phyloP scores from a whole-genome alignment of 2,329 filamentous ascomycete genomes.

The Fusarium nisikadoi region DNA sequence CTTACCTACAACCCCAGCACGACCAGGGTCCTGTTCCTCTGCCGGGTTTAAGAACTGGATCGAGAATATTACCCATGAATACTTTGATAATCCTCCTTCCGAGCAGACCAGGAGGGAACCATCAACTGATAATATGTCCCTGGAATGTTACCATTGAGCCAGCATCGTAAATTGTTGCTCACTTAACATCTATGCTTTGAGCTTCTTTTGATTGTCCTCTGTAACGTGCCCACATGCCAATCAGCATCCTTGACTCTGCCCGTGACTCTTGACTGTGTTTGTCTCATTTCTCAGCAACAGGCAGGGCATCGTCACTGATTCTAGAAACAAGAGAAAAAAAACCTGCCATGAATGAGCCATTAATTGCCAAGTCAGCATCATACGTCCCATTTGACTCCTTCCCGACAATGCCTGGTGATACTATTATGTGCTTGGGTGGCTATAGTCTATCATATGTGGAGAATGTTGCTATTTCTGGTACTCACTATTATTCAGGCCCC shows the following conservation, averaged over 20 bases:
- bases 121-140: neutral
- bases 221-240: constrained; percentile 2
- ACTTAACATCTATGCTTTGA: neutral
- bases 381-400: constrained; percentile 4
- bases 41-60: constrained; percentile 16
- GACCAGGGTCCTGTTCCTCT: neutral
- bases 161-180: neutral
- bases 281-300: constrained; percentile 1
- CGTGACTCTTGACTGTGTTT: neutral
- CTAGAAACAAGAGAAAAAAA: constrained; percentile 1
- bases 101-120: neutral
- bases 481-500: neutral
- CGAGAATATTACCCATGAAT: constrained; percentile 19
- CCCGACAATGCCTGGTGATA: neutral
- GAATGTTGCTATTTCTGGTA: constrained; percentile 28
- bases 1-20: neutral
- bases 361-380: neutral
- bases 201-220: neutral
- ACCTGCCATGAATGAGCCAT: neutral
- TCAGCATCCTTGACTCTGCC: neutral
- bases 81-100: constrained; percentile 20
- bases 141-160: neutral
- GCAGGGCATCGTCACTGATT: neutral
- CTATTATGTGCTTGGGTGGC: neutral
- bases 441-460: constrained; percentile 9